phyloP scores from a whole-genome alignment of 2,329 filamentous ascomycete species.

The Fusarium abutilonis region DNA sequence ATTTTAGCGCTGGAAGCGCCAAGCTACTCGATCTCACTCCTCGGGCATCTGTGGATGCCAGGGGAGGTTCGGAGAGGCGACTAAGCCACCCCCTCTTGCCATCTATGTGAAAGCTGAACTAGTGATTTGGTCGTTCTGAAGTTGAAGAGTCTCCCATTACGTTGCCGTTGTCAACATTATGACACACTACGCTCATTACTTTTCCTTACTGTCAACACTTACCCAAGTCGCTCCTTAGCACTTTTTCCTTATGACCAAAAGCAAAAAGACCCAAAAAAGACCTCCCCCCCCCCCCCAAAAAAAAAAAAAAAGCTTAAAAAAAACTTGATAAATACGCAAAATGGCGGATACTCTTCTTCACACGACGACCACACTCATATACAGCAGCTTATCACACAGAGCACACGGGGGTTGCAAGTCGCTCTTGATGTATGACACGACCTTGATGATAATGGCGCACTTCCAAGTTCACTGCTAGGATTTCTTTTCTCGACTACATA shows the following conservation, averaged over 20 bases:
- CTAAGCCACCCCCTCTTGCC: constrained; percentile 34
- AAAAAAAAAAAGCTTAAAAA: too few relatives aligned
- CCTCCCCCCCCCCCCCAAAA: too few relatives aligned
- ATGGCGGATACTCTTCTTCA: constrained; percentile 38
- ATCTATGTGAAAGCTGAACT: constrained; percentile 31
- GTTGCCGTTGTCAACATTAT: constrained; percentile 16
- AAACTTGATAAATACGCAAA: constrained; percentile 37
- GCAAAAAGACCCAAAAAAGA: constrained; percentile 17
- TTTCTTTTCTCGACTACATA: constrained; percentile 47
- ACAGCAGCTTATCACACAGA: constrained; percentile 8
- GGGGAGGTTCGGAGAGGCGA: constrained; percentile 50
- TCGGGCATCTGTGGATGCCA: constrained; percentile 62
- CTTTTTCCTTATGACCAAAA: constrained; percentile 44
- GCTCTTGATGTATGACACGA: constrained; percentile 43
- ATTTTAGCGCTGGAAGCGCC: constrained; percentile 81
- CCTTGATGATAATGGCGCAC: constrained; percentile 40
- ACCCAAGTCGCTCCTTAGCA: constrained; percentile 50
- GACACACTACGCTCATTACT: constrained; percentile 38
- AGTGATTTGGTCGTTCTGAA: constrained; percentile 23
- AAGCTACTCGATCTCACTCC: constrained; percentile 75
- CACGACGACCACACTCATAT: constrained; percentile 4
- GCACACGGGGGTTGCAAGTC: constrained; percentile 9
- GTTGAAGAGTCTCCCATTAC: constrained; percentile 40
- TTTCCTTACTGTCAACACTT: constrained; percentile 39
- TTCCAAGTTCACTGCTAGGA: constrained; percentile 38